Evolutionary conservation across 2,329 filamentous ascomycete species (phyloP), one percentile per base, ranked within the genome.

Genomic region (Didymella glomerata): DNA sequence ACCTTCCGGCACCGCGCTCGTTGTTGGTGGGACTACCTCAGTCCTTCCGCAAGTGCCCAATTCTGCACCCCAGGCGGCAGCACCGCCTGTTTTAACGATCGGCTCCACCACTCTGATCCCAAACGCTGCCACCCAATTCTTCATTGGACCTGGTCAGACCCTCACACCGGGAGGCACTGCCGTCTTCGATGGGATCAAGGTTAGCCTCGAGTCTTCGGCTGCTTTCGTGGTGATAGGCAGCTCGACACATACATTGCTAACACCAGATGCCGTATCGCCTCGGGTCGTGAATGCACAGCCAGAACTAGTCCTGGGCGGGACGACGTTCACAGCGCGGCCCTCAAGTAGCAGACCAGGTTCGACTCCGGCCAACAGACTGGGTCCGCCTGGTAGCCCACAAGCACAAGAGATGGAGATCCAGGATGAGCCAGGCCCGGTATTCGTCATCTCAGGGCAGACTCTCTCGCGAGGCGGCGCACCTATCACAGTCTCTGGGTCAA

Each of bases 71-170:
- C 66, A 57, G n/a, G 24, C 56, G 4, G 30, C 13, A 20, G 60
- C 68, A n/a, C 68, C 74, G 22, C 76, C 76, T 14, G 57, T 80
- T 8, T 57, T 82, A 34, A 81, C 77, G 1, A 65, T 83, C 20
- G 79, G 79, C 13, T 72, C 71, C 0, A 67, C 72, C 2, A 77
- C 72, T 1, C 72, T 79, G 28, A 80, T 79, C 1, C 77, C 77
- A 1, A 81, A 82, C 63, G 79, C 79, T 32, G 79, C 79, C 3
- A 81, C 79, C 0, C 79, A 82, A 40, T 82, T 79, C 68, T 76
- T 76, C 47, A 62, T 83, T 5, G 75, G 61, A 1, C 72, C 78
- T 2, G 78, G 77, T 8, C 70, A 76, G 42, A 77, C 70, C 1
- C 63, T 79, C 8, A 75, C 71, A 3, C 70, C 76, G 18, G 77